Evolutionary conservation across 1,284 basidiomycete genomes (phyloP).

Genomic region (Ustilago cynodontis): DNA sequence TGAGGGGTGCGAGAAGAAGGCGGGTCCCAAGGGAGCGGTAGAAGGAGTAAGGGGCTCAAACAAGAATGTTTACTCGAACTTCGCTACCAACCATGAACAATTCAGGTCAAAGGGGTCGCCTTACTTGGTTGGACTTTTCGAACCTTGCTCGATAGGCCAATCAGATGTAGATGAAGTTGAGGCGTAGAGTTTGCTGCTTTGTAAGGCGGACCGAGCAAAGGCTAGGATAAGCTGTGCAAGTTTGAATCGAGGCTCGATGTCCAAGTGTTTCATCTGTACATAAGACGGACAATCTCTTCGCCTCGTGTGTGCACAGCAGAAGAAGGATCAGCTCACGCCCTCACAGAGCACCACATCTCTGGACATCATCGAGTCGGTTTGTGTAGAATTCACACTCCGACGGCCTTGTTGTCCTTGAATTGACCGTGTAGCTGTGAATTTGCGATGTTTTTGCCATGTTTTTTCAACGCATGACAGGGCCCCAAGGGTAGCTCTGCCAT

Average conservation of each 20-base stretch:
- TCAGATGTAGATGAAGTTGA: background rate
- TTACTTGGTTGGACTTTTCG: background rate
- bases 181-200: background rate
- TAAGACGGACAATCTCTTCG: background rate
- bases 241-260: background rate
- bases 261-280: constrained; percentile 1
- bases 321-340: background rate
- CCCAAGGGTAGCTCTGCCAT: background rate
- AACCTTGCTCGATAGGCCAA: background rate
- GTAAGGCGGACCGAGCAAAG: background rate
- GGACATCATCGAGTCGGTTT: too few relatives aligned
- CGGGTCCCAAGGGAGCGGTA: background rate
- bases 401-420: background rate
- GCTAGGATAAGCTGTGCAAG: background rate
- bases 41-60: background rate
- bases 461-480: constrained; percentile 3
- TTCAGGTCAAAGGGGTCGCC: background rate
- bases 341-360: too few relatives aligned
- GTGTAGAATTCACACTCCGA: background rate
- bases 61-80: background rate
- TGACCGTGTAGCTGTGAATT: background rate
- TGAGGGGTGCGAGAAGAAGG: too few relatives aligned
- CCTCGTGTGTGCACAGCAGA: background rate
- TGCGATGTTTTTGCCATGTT: background rate
- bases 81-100: background rate